Percentiles rank a stretch among this genome's conserved stretches.
Evolutionary conservation across 2,329 filamentous ascomycete species (phyloP).

Genomic region (Ciborinia camelliae): DNA sequence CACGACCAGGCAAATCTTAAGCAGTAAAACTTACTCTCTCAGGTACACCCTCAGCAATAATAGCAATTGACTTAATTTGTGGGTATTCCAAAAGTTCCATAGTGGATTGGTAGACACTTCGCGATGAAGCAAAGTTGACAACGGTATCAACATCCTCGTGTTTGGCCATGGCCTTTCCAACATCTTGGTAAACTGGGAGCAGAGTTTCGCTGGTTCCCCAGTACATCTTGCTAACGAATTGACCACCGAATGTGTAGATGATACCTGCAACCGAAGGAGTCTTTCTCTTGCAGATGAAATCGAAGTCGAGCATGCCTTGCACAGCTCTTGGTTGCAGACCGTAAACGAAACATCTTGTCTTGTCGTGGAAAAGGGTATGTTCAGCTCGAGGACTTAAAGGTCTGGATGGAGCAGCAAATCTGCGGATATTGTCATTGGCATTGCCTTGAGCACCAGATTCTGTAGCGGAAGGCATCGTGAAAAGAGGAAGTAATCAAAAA

Average conservation of each 20-base stretch:
- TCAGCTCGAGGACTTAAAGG: constrained; percentile 82
- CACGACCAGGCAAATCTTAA: background rate
- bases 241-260: constrained; percentile 99
- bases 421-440: constrained; percentile 94
- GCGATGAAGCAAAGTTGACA: constrained; percentile 99
- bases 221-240: constrained; percentile 99
- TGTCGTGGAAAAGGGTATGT: constrained; percentile 96
- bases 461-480: constrained; percentile 23
- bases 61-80: constrained; percentile 97
- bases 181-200: constrained; percentile 94
- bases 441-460: constrained; percentile 55
- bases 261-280: constrained; percentile 97
- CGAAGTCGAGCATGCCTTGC: constrained; percentile 95
- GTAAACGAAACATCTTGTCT: constrained; percentile 99
- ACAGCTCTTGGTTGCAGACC: constrained; percentile 94
- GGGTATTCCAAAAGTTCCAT: constrained; percentile 97
- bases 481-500: constrained; percentile 13
- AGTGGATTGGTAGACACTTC: constrained; percentile 97
- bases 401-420: constrained; percentile 89
- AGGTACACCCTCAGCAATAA: constrained; percentile 98
- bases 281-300: constrained; percentile 99
- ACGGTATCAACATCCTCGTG: constrained; percentile 96
- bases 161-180: constrained; percentile 90
- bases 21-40: constrained; percentile 71
- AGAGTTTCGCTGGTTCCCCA: constrained; percentile 99